Conservation (phyloP, 73 alveolate species). For the Paramecium sonneborni region DNA sequence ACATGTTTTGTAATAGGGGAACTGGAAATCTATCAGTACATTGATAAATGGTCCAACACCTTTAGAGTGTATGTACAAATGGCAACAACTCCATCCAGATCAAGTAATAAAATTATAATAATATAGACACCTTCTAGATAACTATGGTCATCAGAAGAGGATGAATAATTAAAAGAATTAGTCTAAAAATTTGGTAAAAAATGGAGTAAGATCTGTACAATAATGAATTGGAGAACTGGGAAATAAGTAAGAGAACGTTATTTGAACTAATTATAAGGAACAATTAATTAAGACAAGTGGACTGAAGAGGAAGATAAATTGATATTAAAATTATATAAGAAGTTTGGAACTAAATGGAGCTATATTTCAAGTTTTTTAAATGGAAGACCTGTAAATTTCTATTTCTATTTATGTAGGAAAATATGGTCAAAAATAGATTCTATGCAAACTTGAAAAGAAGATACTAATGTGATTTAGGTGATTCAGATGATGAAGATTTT, state of each 20-base stretch:
- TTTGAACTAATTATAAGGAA: conserved; percentile 19
- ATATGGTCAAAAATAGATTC: conserved; percentile 50
- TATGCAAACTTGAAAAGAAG: conserved; percentile 38
- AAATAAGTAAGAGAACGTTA: conserved; percentile 54
- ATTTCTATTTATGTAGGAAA: neutral
- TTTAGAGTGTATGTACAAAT: neutral
- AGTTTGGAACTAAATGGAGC: conserved; percentile 58
- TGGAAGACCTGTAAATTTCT: conserved; percentile 53
- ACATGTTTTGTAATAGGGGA: neutral
- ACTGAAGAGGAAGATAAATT: conserved; percentile 49
- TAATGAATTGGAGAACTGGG: conserved; percentile 57
- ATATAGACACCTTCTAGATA: neutral
- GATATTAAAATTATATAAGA: conserved; percentile 26
- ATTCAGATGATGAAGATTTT: conserved; percentile 48
- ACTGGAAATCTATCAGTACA: conserved; percentile 13
- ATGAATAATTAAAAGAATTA: neutral
- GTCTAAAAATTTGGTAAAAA: conserved; percentile 26
- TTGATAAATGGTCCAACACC: conserved; percentile 23
- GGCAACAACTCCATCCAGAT: conserved; percentile 52
- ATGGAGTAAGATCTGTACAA: conserved; percentile 54
- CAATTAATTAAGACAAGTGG: conserved; percentile 37
- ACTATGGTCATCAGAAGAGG: conserved; percentile 53
- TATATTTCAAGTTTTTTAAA: conserved; percentile 39
- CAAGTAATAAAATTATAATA: neutral
- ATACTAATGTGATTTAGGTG: conserved; percentile 17